A percentile compares a stretch with the other conserved stretches of the same genome.
These are phyloP conservation scores for Tetrapisispora fleetii DNA, from an alignment of 805 yeast genomes.

Conservation along the genomic window DNA sequence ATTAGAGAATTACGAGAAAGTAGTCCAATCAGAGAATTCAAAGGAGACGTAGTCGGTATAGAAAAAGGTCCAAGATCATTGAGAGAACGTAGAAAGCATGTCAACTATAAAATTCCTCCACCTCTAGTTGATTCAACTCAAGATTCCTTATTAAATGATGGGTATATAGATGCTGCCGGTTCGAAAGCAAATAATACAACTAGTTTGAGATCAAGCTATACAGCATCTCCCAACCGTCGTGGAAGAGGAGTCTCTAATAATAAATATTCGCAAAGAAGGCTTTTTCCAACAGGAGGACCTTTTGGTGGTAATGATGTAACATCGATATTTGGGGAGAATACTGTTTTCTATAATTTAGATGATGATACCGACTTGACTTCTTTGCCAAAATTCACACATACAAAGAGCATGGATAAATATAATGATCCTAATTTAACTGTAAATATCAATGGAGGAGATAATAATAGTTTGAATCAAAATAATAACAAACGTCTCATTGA, in stretches of 20 bases:
- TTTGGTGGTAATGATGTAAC: slow-evolving; percentile 94
- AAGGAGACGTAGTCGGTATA: slow-evolving; percentile 1
- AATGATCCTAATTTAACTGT: slow-evolving; percentile 10
- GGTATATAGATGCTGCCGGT: neutral
- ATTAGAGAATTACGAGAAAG: slow-evolving; percentile 55
- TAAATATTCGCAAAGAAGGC: slow-evolving; percentile 47
- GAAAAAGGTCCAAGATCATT: slow-evolving; percentile 34
- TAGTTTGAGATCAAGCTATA: slow-evolving; percentile 2
- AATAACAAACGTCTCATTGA: slow-evolving; percentile 31
- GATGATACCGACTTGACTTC: neutral
- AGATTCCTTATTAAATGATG: slow-evolving; percentile 16
- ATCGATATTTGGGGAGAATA: slow-evolving; percentile 67
- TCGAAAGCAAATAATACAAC: neutral
- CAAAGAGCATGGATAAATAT: neutral
- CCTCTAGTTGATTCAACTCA: slow-evolving; percentile 42
- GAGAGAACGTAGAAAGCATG: slow-evolving; percentile 60
- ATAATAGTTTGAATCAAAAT: slow-evolving; percentile 6
- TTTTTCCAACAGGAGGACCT: slow-evolving; percentile 93
- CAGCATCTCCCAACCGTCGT: slow-evolving; percentile 24
- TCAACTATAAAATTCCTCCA: slow-evolving; percentile 78
- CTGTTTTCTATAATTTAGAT: slow-evolving; percentile 29
- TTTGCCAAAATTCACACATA: neutral
- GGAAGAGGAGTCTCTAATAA: slow-evolving; percentile 32
- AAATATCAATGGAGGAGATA: neutral
- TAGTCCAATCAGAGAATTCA: slow-evolving; percentile 39